Percentiles rank a stretch among this genome's conserved stretches.
phyloP scores from a whole-genome alignment of 2,329 filamentous ascomycete genomes.

The Sporothrix mexicana region DNA sequence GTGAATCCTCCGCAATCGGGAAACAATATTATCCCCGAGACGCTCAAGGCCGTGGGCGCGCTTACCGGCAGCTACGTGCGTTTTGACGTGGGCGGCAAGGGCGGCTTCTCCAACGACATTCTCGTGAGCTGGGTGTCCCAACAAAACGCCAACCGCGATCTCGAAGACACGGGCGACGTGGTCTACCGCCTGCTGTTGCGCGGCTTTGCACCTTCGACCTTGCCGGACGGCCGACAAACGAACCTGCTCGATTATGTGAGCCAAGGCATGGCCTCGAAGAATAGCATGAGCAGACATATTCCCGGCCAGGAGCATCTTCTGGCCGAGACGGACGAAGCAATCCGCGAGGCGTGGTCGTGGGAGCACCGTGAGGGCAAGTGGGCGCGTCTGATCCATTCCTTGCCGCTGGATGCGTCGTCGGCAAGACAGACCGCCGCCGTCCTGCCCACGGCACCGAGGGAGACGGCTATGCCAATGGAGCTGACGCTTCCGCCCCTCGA shows the following conservation, averaged over 20 bases:
- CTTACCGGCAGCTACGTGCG: constrained; percentile 50
- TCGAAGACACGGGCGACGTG: constrained; percentile 51
- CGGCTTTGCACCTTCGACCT: constrained; percentile 40
- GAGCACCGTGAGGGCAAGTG: constrained; percentile 41
- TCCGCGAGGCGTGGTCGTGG: constrained; percentile 47
- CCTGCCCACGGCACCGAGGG: background rate
- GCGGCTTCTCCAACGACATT: background rate
- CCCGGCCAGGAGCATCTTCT: constrained; percentile 43
- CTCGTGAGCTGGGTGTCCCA: constrained; percentile 35
- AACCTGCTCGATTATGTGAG: constrained; percentile 38
- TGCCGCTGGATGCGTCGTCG: background rate
- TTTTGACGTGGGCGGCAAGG: constrained; percentile 40
- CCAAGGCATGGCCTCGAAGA: background rate
- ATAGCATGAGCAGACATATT: too few relatives aligned
- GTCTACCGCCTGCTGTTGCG: constrained; percentile 54
- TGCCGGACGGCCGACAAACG: constrained; percentile 30
- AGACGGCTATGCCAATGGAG: constrained; percentile 24
- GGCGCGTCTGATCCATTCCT: constrained; percentile 37
- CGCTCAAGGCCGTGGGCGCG: constrained; percentile 47
- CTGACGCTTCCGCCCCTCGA: background rate
- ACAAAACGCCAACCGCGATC: constrained; percentile 29
- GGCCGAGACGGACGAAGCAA: constrained; percentile 41
- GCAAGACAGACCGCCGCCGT: background rate
- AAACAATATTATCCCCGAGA: background rate
- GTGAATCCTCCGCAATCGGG: background rate